phyloP scores from a whole-genome alignment of 768 basidiomycete species.

The Auricularia heimuer region DNA sequence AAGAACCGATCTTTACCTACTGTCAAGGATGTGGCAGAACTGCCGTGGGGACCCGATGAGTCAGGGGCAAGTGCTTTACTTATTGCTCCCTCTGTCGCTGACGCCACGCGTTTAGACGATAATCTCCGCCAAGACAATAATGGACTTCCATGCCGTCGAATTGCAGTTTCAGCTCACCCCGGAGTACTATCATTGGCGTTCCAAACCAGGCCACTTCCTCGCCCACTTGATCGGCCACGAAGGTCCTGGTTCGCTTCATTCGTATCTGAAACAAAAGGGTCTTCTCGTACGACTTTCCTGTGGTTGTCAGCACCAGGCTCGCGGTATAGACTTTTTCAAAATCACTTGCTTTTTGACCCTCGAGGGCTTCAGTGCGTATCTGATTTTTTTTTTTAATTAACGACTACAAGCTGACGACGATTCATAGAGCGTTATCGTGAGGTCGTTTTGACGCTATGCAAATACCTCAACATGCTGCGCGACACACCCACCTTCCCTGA shows the following conservation, averaged over 20 bases:
- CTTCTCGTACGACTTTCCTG: constrained; percentile 72
- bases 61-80: constrained; percentile 46
- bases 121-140: constrained; percentile 81
- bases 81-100: constrained; percentile 15
- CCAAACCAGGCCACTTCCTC: constrained; percentile 69
- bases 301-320: constrained; percentile 59
- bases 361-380: constrained; percentile 70
- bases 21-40: constrained; percentile 53
- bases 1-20: constrained; percentile 48
- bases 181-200: constrained; percentile 62
- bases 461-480: constrained; percentile 66
- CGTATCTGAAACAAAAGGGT: constrained; percentile 81
- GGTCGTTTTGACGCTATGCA: constrained; percentile 60
- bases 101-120: constrained; percentile 43
- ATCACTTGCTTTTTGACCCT: constrained; percentile 70
- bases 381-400: not conserved
- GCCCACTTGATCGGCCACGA: constrained; percentile 85
- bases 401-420: constrained; percentile 5
- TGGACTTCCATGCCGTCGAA: constrained; percentile 76
- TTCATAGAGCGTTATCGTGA: constrained; percentile 61
- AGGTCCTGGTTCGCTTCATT: constrained; percentile 82
- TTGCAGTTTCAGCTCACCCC: constrained; percentile 70
- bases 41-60: constrained; percentile 65
- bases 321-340: constrained; percentile 87
- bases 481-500: constrained; percentile 41